Conservation (phyloP, 2,329 filamentous ascomycete species). For the Akanthomyces lecanii region DNA sequence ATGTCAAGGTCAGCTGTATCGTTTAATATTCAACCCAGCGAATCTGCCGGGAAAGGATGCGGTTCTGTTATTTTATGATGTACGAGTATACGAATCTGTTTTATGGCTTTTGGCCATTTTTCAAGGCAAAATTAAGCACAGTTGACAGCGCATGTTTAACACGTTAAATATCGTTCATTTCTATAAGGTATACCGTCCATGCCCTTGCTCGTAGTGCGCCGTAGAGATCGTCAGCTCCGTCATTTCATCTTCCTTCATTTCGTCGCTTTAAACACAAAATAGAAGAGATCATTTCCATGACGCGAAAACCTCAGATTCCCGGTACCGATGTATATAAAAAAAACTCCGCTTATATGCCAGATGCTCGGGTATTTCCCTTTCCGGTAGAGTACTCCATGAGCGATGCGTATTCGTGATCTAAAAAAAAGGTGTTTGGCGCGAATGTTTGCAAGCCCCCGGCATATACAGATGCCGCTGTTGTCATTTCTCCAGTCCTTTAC, state of each 20-base stretch:
- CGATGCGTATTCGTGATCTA: background rate
- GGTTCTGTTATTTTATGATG: background rate
- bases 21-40: background rate
- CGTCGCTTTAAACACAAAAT: no score
- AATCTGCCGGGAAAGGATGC: background rate
- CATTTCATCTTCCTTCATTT: no score
- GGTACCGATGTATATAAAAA: background rate
- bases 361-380: conserved; percentile 12
- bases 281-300: no score
- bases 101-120: background rate
- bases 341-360: conserved; percentile 16
- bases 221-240: background rate
- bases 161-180: background rate
- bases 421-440: background rate
- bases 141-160: background rate
- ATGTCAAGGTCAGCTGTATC: background rate
- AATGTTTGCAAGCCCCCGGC: background rate
- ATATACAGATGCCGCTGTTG: conserved; percentile 5
- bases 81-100: background rate
- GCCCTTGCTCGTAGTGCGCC: conserved; percentile 5
- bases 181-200: conserved; percentile 10
- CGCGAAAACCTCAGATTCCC: background rate
- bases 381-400: conserved; percentile 4
- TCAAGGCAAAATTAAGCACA: background rate
- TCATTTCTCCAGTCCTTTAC: background rate